These are phyloP conservation scores for Adansonia grandidieri DNA, from an alignment of 441 rosid species.

Conservation along the genomic window DNA sequence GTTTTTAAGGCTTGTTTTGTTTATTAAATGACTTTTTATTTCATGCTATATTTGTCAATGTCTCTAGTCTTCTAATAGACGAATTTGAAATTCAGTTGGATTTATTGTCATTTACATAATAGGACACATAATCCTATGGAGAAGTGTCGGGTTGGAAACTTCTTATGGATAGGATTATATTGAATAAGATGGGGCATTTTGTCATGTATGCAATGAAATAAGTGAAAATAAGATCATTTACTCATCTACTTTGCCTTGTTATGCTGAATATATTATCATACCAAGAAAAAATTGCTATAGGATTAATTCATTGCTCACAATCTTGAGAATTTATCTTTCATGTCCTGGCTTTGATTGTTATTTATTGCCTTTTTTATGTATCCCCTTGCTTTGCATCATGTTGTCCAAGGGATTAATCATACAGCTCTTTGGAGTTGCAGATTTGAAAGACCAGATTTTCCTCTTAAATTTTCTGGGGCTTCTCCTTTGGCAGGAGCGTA, in stretches of 20 bases:
- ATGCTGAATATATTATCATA: not conserved
- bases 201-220: not conserved
- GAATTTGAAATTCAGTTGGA: conserved; percentile 18
- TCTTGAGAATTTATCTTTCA: not conserved
- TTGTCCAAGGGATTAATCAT: not conserved
- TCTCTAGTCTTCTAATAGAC: not conserved
- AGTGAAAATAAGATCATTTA: not conserved
- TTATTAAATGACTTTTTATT: not conserved
- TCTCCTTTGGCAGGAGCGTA: conserved; percentile 79
- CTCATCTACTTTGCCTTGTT: not conserved
- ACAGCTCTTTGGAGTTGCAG: conserved; percentile 45
- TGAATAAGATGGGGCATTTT: not conserved
- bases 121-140: not conserved
- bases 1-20: not conserved
- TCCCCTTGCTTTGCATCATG: not conserved
- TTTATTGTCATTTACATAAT: not conserved
- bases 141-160: not conserved
- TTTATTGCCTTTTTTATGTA: conserved; percentile 14
- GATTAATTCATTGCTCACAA: not conserved
- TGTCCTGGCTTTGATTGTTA: not conserved
- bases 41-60: not conserved
- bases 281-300: not conserved
- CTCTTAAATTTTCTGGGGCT: conserved; percentile 80
- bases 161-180: conserved; percentile 1
- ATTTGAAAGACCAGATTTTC: conserved; percentile 84